Conservation (phyloP, 169 alveolate genomes). For the Sarcocystis neurona region DNA sequence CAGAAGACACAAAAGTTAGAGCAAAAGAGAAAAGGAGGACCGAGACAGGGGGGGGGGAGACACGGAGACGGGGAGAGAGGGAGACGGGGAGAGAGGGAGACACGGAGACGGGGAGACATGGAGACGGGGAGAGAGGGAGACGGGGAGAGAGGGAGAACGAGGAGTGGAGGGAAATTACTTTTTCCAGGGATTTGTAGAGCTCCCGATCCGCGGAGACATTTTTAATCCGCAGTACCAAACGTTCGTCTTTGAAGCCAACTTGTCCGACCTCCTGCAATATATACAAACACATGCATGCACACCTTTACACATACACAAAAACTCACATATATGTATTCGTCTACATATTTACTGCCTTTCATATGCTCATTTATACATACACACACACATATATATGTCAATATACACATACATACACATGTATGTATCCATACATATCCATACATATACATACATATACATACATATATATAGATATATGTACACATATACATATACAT, state of each 20-base stretch:
- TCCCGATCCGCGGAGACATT: constrained; percentile 43
- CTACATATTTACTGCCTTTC: neutral
- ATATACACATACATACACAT: no score
- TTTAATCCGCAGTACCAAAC: constrained; percentile 12
- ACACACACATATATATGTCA: neutral
- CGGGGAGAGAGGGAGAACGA: neutral
- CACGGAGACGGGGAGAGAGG: no score
- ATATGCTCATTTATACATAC: neutral
- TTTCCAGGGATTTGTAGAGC: constrained; percentile 31
- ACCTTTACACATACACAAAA: neutral
- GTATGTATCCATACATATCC: no score
- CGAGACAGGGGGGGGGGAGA: no score
- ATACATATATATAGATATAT: neutral
- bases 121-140: neutral
- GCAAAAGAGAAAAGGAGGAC: no score
- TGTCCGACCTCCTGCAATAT: constrained; percentile 76
- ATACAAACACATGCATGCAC: neutral
- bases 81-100: neutral
- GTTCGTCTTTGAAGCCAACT: constrained; percentile 56
- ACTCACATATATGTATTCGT: neutral
- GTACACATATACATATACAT: no score
- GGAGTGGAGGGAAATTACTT: neutral
- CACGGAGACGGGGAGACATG: neutral
- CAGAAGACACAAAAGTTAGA: no score
- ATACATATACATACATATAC: no score